Evolutionary conservation across 164 flowering plant genomes (phyloP).

Genomic region (grape (Vitis vinifera)): DNA sequence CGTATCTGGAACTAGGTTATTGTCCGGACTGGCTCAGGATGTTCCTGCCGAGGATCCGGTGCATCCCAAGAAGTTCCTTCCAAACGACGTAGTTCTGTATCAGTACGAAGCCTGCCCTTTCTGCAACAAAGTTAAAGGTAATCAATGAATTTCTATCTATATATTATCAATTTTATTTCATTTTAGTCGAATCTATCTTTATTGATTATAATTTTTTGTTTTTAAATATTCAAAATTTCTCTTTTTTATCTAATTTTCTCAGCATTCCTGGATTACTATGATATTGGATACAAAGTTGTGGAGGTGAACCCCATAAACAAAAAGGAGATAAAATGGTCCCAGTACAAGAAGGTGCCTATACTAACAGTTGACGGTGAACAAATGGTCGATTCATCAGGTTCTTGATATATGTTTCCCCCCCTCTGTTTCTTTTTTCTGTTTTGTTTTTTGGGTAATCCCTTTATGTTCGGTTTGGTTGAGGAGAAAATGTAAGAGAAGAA

Average conservation of each 20-base stretch:
- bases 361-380: conserved; percentile 79
- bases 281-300: conserved; percentile 82
- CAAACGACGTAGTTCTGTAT: conserved; percentile 81
- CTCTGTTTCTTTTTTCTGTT: neutral
- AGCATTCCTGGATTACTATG: conserved; percentile 89
- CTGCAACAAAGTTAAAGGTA: conserved; percentile 96
- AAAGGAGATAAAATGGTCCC: conserved; percentile 95
- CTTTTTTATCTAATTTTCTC: conserved; percentile 4
- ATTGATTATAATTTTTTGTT: too few species aligned
- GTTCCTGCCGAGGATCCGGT: conserved; percentile 58
- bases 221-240: too few species aligned
- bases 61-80: conserved; percentile 29
- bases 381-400: conserved; percentile 93
- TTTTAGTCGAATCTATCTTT: too few species aligned
- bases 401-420: neutral
- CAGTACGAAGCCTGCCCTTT: conserved; percentile 99
- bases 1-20: conserved; percentile 45
- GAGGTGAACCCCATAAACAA: conserved; percentile 96
- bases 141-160: neutral
- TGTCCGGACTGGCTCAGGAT: conserved; percentile 43
- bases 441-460: too few species aligned
- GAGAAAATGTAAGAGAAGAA: too few species aligned
- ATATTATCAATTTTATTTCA: neutral
- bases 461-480: neutral
- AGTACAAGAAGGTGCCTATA: conserved; percentile 94